phyloP scores from a whole-genome alignment of 306 rosid genomes.

The Prunus davidiana region DNA sequence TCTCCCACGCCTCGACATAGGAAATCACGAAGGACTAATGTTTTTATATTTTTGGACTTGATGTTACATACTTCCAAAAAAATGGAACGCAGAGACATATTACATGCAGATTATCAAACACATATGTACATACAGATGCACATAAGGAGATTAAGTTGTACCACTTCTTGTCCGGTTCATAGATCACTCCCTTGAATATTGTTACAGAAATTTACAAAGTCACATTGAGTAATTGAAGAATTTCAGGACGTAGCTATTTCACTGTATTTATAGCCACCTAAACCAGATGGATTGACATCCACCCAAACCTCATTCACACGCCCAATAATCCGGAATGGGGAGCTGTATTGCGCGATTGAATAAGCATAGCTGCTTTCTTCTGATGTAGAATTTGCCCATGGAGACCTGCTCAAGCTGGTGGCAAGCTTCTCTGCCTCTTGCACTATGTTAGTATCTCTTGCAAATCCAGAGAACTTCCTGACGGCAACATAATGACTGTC shows the following conservation, averaged over 20 bases:
- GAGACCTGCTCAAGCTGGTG: conserved; percentile 48
- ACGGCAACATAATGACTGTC: conserved; percentile 55
- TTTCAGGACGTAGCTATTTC: conserved; percentile 41
- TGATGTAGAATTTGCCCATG: conserved; percentile 58
- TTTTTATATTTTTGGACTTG: no score
- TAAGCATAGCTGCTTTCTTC: conserved; percentile 42
- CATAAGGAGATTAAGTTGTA: no score
- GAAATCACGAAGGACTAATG: no score
- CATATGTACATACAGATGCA: no score
- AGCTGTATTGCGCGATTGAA: conserved; percentile 69
- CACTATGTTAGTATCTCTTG: conserved; percentile 57
- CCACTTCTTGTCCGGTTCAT: no score
- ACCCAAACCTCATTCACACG: conserved; percentile 83
- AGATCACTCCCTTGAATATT: no score
- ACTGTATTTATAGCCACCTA: conserved; percentile 32
- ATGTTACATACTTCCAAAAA: no score
- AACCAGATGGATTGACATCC: conserved; percentile 43
- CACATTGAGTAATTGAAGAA: not conserved
- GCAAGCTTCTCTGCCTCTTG: conserved; percentile 75
- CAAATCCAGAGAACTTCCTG: conserved; percentile 66
- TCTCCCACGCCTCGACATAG: no score
- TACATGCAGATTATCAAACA: no score
- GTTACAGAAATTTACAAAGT: no score
- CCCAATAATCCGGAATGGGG: conserved; percentile 47
- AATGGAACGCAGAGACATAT: no score